A percentile compares a stretch with the other conserved stretches of the same genome.
phyloP scores from a whole-genome alignment of 768 basidiomycete species.

The Boletus patriciae region DNA sequence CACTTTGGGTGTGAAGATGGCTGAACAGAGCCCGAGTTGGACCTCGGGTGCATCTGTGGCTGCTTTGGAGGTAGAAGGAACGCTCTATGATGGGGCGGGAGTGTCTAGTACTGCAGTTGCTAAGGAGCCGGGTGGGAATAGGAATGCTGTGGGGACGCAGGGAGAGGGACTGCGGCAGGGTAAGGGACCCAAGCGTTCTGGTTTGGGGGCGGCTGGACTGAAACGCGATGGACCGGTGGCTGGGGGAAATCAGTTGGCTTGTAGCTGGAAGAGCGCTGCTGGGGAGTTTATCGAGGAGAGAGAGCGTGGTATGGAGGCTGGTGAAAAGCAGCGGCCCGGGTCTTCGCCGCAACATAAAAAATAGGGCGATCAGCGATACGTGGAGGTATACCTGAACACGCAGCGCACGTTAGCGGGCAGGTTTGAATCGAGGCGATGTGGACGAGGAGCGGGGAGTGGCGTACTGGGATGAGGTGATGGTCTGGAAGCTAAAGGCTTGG shows the following conservation, averaged over 20 bases:
- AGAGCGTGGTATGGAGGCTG: neutral
- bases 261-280: conserved; percentile 3
- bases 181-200: conserved; percentile 9
- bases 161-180: neutral
- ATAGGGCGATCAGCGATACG: conserved; percentile 6
- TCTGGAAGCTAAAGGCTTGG: no score
- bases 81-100: neutral
- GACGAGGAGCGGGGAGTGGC: conserved; percentile 31
- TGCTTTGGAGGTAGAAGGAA: neutral
- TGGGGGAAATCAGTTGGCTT: no score
- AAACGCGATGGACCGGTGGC: neutral
- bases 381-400: conserved; percentile 15
- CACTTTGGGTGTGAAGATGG: neutral
- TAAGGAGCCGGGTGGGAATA: no score
- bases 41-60: no score
- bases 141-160: no score
- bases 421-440: conserved; percentile 45
- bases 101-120: neutral
- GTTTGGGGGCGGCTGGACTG: neutral
- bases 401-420: conserved; percentile 60
- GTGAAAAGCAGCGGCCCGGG: conserved; percentile 30
- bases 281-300: no score
- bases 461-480: no score
- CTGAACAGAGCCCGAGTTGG: no score
- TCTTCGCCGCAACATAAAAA: conserved; percentile 15